These are phyloP conservation scores for Lodderomyces pseudojiufengensis DNA, from an alignment of 1,139 yeast species.

Conservation along the genomic window DNA sequence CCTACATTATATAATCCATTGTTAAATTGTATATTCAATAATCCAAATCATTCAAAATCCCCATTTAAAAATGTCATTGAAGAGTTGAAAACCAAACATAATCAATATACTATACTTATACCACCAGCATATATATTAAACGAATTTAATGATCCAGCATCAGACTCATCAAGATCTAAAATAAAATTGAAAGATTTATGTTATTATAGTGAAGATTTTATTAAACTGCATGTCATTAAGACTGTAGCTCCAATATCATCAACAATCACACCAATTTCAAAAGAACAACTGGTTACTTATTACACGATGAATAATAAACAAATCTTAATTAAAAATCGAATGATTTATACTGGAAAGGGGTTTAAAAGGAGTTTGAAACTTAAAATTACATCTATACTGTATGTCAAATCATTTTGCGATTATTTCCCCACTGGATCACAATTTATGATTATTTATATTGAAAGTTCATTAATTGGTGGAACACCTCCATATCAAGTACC, in stretches of 20 bases:
- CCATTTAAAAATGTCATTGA: conserved; percentile 48
- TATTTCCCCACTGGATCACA: conserved; percentile 48
- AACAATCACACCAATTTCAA: conserved; percentile 37
- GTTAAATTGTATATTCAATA: conserved; percentile 64
- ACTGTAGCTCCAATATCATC: conserved; percentile 31
- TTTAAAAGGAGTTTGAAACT: conserved; percentile 48
- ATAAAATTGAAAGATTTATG: conserved; percentile 53
- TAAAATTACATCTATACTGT: conserved; percentile 39
- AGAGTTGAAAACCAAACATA: conserved; percentile 38
- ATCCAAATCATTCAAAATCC: conserved; percentile 51
- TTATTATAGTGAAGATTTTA: conserved; percentile 56
- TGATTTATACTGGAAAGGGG: conserved; percentile 54
- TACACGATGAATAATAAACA: conserved; percentile 60
- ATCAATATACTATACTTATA: conserved; percentile 53
- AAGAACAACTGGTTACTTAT: conserved; percentile 44
- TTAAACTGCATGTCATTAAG: conserved; percentile 64
- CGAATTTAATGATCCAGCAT: conserved; percentile 48
- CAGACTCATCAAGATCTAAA: conserved; percentile 28
- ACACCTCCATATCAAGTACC: conserved; percentile 10
- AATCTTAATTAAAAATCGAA: conserved; percentile 53
- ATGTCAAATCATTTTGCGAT: conserved; percentile 43
- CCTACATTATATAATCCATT: conserved; percentile 58
- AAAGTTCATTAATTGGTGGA: conserved; percentile 46
- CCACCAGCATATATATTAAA: conserved; percentile 56
- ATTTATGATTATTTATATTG: conserved; percentile 52